Evolutionary conservation across 352 stramenopile genomes (phyloP).

Genomic region (Globisporangium cystogenes): DNA sequence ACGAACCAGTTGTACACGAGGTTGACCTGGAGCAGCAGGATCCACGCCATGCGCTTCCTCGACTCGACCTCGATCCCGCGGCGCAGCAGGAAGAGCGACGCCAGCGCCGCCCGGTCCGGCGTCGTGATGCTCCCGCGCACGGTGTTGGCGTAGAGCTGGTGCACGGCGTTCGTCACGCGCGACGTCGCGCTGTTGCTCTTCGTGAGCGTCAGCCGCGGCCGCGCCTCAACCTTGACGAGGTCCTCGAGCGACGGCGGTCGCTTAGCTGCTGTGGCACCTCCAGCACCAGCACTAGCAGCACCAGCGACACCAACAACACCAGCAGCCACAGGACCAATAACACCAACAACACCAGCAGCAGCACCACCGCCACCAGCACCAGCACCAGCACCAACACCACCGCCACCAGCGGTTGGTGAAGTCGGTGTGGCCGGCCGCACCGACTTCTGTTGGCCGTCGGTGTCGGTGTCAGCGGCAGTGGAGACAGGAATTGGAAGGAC

Average conservation of each 20-base stretch:
- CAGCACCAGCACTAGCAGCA: too few relatives aligned
- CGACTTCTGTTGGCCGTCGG: too few relatives aligned
- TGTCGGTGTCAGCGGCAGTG: too few relatives aligned
- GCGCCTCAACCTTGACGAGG: neutral
- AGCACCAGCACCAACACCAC: too few relatives aligned
- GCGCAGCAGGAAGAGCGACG: constrained; percentile 26
- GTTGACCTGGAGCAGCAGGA: constrained; percentile 33
- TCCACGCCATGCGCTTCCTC: constrained; percentile 36
- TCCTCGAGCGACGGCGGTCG: neutral
- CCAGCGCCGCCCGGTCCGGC: constrained; percentile 4
- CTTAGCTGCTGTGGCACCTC: too few relatives aligned
- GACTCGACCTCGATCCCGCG: constrained; percentile 40
- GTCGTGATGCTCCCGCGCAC: neutral
- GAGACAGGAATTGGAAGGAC: too few relatives aligned
- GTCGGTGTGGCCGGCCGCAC: too few relatives aligned
- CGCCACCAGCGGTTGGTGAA: too few relatives aligned
- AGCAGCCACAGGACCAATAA: too few relatives aligned
- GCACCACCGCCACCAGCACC: too few relatives aligned
- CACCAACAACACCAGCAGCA: too few relatives aligned
- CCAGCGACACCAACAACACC: too few relatives aligned
- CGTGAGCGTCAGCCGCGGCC: neutral
- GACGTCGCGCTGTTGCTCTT: neutral
- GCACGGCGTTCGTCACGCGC: constrained; percentile 6
- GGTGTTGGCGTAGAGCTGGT: constrained; percentile 15
- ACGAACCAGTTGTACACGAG: constrained; percentile 56